Percentiles rank a stretch among this genome's conserved stretches.
These are phyloP conservation scores for Globisporangium canariense DNA, from an alignment of 352 stramenopile species.

Conservation along the genomic window DNA sequence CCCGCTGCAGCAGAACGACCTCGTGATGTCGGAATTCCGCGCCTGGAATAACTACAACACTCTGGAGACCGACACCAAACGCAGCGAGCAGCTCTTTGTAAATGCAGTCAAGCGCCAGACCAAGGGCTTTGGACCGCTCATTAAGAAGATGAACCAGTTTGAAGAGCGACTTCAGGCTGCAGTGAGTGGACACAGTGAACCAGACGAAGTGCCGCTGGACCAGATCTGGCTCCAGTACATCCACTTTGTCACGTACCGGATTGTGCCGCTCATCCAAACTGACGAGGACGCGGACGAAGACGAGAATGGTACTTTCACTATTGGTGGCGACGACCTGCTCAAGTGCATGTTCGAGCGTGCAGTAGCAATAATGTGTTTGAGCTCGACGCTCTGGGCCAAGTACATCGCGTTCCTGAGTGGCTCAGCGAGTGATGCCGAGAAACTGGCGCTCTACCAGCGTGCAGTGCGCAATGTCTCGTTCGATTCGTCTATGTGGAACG, in stretches of 20 bases:
- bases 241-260: conserved; percentile 54
- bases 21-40: conserved; percentile 72
- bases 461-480: conserved; percentile 68
- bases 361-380: conserved; percentile 51
- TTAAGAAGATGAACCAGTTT: conserved; percentile 64
- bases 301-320: not conserved
- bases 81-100: conserved; percentile 19
- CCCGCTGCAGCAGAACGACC: conserved; percentile 68
- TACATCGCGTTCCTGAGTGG: conserved; percentile 41
- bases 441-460: conserved; percentile 25
- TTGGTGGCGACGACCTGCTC: conserved; percentile 23
- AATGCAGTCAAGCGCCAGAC: conserved; percentile 34
- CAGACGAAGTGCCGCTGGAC: conserved; percentile 18
- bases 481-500: conserved; percentile 54
- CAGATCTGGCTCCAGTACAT: conserved; percentile 58
- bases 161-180: conserved; percentile 27
- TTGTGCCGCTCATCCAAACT: conserved; percentile 32
- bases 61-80: conserved; percentile 19
- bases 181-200: conserved; percentile 10
- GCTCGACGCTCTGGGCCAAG: conserved; percentile 46
- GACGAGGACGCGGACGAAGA: not conserved
- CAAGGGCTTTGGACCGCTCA: conserved; percentile 37
- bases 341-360: conserved; percentile 57
- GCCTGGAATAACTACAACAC: conserved; percentile 70
- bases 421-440: not conserved